phyloP scores from a whole-genome alignment of 2,329 filamentous ascomycete genomes.

The Apiospora hydei region DNA sequence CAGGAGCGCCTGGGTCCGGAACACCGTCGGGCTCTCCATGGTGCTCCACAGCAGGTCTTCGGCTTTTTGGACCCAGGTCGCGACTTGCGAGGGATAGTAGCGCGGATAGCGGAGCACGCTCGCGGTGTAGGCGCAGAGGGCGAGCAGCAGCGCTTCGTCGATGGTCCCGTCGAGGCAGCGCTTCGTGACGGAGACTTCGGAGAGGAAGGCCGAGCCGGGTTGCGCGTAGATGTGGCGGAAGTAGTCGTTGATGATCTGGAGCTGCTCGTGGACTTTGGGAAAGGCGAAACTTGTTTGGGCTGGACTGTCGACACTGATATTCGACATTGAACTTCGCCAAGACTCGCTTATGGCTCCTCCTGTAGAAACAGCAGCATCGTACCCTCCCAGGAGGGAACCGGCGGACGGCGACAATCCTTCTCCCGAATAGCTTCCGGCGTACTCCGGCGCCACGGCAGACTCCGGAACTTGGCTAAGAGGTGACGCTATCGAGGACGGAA shows the following conservation, averaged over 20 bases:
- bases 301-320: not conserved
- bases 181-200: not conserved
- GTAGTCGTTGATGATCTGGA: not conserved
- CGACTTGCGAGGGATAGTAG: constrained; percentile 24
- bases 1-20: constrained; percentile 48
- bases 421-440: not conserved
- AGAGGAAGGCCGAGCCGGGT: not conserved
- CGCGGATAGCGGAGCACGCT: constrained; percentile 26
- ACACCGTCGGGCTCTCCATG: constrained; percentile 34
- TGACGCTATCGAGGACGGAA: not conserved
- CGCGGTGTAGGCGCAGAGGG: constrained; percentile 34
- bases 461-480: not conserved
- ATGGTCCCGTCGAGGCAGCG: not conserved
- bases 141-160: constrained; percentile 28
- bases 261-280: not conserved
- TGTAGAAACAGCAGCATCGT: not conserved
- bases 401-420: not conserved
- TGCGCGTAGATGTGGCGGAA: not conserved
- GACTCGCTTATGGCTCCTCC: not conserved
- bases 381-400: not conserved
- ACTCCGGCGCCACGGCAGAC: not conserved
- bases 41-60: constrained; percentile 34
- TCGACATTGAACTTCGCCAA: not conserved
- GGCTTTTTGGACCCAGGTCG: constrained; percentile 34
- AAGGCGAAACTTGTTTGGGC: not conserved